These are phyloP conservation scores for Suhomyces choctaworum DNA, from an alignment of 1,139 yeast genomes.

Conservation along the genomic window DNA sequence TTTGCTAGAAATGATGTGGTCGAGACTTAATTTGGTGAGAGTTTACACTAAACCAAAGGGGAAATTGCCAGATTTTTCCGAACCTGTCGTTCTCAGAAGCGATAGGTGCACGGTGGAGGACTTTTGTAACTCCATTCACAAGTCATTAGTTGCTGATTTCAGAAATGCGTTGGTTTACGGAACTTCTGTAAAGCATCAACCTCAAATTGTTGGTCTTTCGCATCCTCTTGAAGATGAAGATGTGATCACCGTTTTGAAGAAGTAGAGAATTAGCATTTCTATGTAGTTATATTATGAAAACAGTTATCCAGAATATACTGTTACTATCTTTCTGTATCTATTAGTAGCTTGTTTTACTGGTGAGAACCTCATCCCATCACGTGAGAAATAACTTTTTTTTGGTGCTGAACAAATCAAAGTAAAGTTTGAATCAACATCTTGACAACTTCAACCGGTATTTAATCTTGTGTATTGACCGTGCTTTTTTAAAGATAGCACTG, in stretches of 20 bases:
- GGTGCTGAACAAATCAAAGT: constrained; percentile 10
- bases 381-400: constrained; percentile 10
- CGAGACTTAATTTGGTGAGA: constrained; percentile 79
- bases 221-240: constrained; percentile 92
- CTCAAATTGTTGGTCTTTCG: constrained; percentile 89
- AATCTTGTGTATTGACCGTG: too few species aligned
- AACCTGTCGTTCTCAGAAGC: constrained; percentile 87
- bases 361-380: constrained; percentile 10
- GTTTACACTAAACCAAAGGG: constrained; percentile 98
- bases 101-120: constrained; percentile 88
- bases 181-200: constrained; percentile 93
- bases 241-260: constrained; percentile 91
- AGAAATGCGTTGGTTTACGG: constrained; percentile 91
- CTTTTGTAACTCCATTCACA: constrained; percentile 95
- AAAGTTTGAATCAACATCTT: too few species aligned
- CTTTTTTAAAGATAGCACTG: too few species aligned
- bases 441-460: too few species aligned
- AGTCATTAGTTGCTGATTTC: constrained; percentile 88
- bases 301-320: too few species aligned
- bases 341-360: too few species aligned
- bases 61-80: constrained; percentile 84
- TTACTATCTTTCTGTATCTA: too few species aligned
- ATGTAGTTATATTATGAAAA: too few species aligned
- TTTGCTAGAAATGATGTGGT: constrained; percentile 93
- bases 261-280: constrained; percentile 26